Evolutionary conservation across 2,329 filamentous ascomycete genomes (phyloP).

Genomic region (Cladosporium sp.): DNA sequence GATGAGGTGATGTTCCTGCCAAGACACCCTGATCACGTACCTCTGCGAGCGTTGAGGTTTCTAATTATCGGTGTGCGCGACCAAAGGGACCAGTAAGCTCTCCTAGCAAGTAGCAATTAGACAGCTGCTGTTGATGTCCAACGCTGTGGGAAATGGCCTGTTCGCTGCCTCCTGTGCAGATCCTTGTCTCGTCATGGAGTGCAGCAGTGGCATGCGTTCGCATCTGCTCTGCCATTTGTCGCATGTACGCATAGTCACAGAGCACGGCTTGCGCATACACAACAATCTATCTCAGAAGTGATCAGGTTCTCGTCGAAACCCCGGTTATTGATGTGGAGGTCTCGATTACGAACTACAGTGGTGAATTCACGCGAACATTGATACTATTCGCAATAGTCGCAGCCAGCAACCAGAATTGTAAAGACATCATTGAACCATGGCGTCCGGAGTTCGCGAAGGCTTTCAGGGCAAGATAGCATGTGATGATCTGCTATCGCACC

Average conservation of each 20-base stretch:
- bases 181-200: background rate
- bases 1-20: conserved; percentile 9
- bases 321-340: background rate
- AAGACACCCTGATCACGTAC: background rate
- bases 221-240: background rate
- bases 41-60: conserved; percentile 3
- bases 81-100: background rate
- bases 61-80: background rate
- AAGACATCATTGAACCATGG: background rate
- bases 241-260: background rate
- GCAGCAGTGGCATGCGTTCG: background rate
- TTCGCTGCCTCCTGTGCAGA: background rate
- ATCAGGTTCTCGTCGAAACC: background rate
- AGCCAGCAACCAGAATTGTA: conserved; percentile 2
- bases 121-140: conserved; percentile 8
- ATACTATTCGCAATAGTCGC: background rate
- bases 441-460: background rate
- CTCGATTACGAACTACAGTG: background rate
- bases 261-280: background rate
- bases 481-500: background rate
- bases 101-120: conserved; percentile 21
- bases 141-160: background rate
- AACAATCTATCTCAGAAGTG: background rate
- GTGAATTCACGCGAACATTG: too few species aligned
- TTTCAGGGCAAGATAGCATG: background rate